phyloP scores from a whole-genome alignment of 441 rosid species.

The Euphorbia corollata region DNA sequence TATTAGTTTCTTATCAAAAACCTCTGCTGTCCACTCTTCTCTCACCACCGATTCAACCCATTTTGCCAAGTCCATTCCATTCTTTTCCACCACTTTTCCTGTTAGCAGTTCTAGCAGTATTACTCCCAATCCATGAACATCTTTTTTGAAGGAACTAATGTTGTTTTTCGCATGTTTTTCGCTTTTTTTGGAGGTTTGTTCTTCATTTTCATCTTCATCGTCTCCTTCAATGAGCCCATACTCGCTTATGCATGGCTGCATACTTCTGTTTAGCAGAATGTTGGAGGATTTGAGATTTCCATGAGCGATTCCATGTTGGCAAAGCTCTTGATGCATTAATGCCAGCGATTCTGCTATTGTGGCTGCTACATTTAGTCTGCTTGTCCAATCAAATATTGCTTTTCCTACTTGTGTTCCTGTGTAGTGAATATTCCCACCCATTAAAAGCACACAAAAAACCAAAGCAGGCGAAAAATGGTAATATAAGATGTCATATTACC shows the following conservation, averaged over 20 bases:
- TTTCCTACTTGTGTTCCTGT: constrained; percentile 33
- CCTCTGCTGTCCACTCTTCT: constrained; percentile 64
- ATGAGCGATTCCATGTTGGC: constrained; percentile 33
- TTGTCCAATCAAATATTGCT: constrained; percentile 36
- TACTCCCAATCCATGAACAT: constrained; percentile 42
- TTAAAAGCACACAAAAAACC: too few species aligned
- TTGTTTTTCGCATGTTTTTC: not conserved
- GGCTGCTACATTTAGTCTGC: constrained; percentile 41
- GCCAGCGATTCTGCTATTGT: constrained; percentile 38
- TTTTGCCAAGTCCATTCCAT: constrained; percentile 39
- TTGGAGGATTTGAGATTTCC: constrained; percentile 63
- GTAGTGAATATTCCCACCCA: constrained; percentile 2
- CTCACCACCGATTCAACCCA: constrained; percentile 51
- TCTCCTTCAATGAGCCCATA: constrained; percentile 43
- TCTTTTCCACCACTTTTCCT: constrained; percentile 35
- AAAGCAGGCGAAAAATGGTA: not conserved
- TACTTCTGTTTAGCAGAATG: constrained; percentile 37
- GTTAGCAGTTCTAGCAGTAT: constrained; percentile 53
- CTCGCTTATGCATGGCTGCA: constrained; percentile 60
- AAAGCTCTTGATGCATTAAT: constrained; percentile 44
- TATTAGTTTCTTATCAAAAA: constrained; percentile 43
- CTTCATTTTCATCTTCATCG: constrained; percentile 10
- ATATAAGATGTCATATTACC: constrained; percentile 24
- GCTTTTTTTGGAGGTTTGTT: not conserved
- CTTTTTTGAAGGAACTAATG: constrained; percentile 24